A percentile compares a stretch with the other conserved stretches of the same genome.
Conservation (phyloP, 2,329 filamentous ascomycete species). For the Hirsutella thompsonii region DNA sequence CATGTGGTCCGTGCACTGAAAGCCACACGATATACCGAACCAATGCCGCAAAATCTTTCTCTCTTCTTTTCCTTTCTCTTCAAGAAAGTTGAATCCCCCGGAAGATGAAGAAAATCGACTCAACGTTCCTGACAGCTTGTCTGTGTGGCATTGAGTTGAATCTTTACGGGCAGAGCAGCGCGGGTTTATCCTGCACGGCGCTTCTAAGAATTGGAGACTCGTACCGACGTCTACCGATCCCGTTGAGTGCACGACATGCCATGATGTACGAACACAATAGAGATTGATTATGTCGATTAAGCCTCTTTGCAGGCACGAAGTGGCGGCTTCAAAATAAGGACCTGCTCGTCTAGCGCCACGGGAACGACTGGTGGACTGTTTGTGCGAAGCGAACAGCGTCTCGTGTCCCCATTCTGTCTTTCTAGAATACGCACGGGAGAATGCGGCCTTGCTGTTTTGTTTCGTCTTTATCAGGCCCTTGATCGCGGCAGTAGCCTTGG, state of each 20-base stretch:
- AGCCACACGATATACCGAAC: background rate
- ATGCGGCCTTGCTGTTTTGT: no score
- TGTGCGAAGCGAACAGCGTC: no score
- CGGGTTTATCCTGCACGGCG: slow-evolving; percentile 29
- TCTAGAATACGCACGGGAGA: no score
- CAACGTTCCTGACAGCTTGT: slow-evolving; percentile 24
- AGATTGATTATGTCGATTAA: background rate
- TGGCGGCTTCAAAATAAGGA: background rate
- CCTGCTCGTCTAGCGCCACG: no score
- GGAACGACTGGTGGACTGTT: no score
- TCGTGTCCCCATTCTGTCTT: no score
- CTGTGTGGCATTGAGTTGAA: slow-evolving; percentile 36
- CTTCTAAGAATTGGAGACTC: slow-evolving; percentile 54
- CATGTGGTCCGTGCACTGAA: slow-evolving; percentile 15
- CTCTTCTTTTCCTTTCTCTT: slow-evolving; percentile 14
- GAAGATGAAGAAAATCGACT: slow-evolving; percentile 40
- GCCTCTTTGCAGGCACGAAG: background rate
- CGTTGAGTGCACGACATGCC: slow-evolving; percentile 50
- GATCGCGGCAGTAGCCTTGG: no score
- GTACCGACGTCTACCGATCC: slow-evolving; percentile 43
- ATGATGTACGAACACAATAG: background rate
- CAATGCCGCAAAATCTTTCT: slow-evolving; percentile 3
- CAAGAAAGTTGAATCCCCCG: slow-evolving; percentile 46
- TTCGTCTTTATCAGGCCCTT: no score
- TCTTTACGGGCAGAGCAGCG: slow-evolving; percentile 44